phyloP scores from a whole-genome alignment of 2,329 filamentous ascomycete species.

The Talaromyces atroroseus region DNA sequence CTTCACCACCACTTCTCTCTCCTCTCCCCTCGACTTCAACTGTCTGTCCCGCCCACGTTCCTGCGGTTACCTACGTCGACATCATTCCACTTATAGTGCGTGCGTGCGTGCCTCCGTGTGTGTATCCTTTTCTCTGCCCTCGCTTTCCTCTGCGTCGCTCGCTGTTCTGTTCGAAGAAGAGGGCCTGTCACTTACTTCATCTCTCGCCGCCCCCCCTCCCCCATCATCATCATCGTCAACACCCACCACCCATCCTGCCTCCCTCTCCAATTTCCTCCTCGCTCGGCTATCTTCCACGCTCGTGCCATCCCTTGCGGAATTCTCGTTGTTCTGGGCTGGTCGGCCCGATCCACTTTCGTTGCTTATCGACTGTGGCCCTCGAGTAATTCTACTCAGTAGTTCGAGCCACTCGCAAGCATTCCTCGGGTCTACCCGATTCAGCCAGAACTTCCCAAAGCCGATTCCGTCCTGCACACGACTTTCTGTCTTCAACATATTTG shows the following conservation, averaged over 20 bases:
- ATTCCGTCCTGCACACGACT: slow-evolving; percentile 10
- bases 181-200: slow-evolving; percentile 12
- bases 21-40: slow-evolving; percentile 11
- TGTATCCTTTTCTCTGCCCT: neutral
- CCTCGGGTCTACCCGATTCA: slow-evolving; percentile 7
- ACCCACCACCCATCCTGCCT: neutral
- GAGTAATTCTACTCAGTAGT: slow-evolving; percentile 3
- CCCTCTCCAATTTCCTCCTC: neutral
- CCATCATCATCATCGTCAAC: slow-evolving; percentile 1
- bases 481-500: neutral
- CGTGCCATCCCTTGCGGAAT: slow-evolving; percentile 2
- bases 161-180: slow-evolving; percentile 12
- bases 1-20: slow-evolving; percentile 12
- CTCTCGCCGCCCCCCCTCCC: slow-evolving; percentile 17
- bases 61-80: neutral
- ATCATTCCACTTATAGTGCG: neutral
- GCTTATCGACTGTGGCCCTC: slow-evolving; percentile 4
- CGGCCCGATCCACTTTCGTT: slow-evolving; percentile 1
- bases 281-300: slow-evolving; percentile 13
- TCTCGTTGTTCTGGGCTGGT: slow-evolving; percentile 5
- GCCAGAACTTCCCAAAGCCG: neutral
- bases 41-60: slow-evolving; percentile 5
- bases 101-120: neutral
- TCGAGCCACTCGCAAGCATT: slow-evolving; percentile 11
- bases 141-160: neutral